Conservation (phyloP, 169 alveolate species). For the Besnoitia besnoiti region DNA sequence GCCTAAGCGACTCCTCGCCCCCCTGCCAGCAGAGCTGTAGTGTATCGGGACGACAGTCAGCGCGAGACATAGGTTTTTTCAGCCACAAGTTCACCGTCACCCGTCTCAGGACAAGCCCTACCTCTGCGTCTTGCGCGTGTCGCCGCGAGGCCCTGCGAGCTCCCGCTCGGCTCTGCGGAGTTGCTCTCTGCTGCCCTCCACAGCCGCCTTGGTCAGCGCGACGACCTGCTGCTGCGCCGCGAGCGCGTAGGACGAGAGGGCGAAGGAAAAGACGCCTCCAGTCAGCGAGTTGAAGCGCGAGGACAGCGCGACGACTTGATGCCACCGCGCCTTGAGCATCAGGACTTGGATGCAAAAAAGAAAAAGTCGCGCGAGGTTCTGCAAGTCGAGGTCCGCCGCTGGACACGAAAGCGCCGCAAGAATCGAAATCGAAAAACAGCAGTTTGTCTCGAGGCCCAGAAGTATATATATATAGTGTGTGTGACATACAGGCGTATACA, state of each 20-base stretch:
- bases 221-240: constrained; percentile 33
- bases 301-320: constrained; percentile 3
- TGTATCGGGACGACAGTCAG: no score
- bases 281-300: constrained; percentile 24
- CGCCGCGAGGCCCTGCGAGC: neutral
- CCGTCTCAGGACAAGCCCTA: no score
- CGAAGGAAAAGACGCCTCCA: constrained; percentile 13
- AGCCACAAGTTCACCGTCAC: no score
- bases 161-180: neutral
- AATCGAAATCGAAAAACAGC: neutral
- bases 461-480: neutral
- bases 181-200: neutral
- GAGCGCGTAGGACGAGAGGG: constrained; percentile 24
- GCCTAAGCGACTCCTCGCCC: no score
- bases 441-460: neutral
- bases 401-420: neutral
- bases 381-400: neutral
- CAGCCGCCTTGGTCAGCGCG: neutral
- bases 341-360: constrained; percentile 35
- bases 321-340: constrained; percentile 28
- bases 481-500: neutral
- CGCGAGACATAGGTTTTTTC: no score
- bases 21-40: no score
- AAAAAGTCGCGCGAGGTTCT: constrained; percentile 8
- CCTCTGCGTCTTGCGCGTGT: neutral